Conservation (phyloP, 129 eudicot species). For the Logfia minima region DNA sequence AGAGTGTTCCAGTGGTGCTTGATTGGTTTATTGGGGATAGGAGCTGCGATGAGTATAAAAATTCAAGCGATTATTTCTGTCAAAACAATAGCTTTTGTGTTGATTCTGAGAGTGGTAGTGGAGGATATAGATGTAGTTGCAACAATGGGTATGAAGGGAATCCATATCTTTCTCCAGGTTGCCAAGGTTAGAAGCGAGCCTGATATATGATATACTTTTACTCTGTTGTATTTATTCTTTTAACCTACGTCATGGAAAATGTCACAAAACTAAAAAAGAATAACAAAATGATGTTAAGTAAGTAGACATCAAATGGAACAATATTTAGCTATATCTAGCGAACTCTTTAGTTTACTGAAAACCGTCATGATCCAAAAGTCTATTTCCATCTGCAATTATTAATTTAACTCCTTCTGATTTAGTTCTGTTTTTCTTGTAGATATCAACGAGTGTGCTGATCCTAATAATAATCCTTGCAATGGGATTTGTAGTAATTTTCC, state of each 20-base stretch:
- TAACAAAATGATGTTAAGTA: no score
- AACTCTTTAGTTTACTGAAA: no score
- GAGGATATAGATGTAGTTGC: conserved; percentile 38
- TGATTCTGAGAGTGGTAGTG: conserved; percentile 24
- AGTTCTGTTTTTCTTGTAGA: conserved; percentile 13
- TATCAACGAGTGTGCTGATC: conserved; percentile 37
- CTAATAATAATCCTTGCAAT: conserved; percentile 20
- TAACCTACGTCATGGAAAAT: no score
- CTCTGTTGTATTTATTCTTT: no score
- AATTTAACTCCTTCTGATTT: neutral
- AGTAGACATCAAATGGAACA: no score
- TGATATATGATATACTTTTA: no score
- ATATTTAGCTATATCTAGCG: no score
- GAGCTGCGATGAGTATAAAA: conserved; percentile 24
- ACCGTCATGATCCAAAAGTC: no score
- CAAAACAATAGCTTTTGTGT: conserved; percentile 32
- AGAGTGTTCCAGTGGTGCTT: conserved; percentile 36
- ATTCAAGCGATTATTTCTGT: conserved; percentile 23
- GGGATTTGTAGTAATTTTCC: conserved; percentile 39
- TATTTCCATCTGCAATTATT: no score
- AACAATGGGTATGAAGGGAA: conserved; percentile 35
- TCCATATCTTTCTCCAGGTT: conserved; percentile 41
- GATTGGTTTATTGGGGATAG: conserved; percentile 32
- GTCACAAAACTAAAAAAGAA: no score
- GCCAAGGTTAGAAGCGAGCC: conserved; percentile 20